Percentiles rank a stretch among this genome's conserved stretches.
phyloP scores from a whole-genome alignment of 257 asterid genomes.

The Fraxinus pennsylvanica region DNA sequence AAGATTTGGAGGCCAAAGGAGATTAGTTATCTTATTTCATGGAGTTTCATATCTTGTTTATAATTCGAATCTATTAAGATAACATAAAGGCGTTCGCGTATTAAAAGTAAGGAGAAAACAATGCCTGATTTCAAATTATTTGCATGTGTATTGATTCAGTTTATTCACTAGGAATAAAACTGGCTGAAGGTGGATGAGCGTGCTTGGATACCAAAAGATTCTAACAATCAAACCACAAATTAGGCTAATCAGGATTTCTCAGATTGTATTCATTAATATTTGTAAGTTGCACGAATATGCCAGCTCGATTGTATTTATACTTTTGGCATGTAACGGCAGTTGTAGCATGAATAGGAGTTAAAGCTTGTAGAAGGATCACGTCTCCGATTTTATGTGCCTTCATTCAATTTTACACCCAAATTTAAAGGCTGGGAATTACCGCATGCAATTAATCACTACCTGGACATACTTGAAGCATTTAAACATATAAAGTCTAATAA shows the following conservation, averaged over 20 bases:
- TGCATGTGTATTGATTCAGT: not conserved
- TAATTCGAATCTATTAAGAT: not conserved
- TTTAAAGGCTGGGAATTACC: not conserved
- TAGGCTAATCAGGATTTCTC: not conserved
- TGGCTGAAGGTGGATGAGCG: not conserved
- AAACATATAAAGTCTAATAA: not conserved
- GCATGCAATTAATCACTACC: not conserved
- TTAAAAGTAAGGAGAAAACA: not conserved
- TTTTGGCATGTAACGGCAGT: not conserved
- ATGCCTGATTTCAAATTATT: not conserved
- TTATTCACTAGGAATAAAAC: not conserved
- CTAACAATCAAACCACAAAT: not conserved
- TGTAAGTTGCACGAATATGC: not conserved
- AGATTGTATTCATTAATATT: not conserved
- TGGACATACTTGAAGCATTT: not conserved
- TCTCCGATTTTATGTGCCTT: slow-evolving; percentile 1
- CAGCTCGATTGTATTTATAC: not conserved
- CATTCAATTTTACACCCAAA: not conserved
- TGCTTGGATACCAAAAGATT: not conserved
- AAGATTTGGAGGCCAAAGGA: not conserved
- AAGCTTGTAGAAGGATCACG: not conserved
- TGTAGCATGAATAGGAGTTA: not conserved
- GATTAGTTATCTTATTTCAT: not conserved
- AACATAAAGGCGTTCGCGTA: not conserved
- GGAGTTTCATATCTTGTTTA: not conserved